These are phyloP conservation scores for Daldinia bambusicola DNA, from an alignment of 495 filamentous ascomycete species.

Conservation along the genomic window DNA sequence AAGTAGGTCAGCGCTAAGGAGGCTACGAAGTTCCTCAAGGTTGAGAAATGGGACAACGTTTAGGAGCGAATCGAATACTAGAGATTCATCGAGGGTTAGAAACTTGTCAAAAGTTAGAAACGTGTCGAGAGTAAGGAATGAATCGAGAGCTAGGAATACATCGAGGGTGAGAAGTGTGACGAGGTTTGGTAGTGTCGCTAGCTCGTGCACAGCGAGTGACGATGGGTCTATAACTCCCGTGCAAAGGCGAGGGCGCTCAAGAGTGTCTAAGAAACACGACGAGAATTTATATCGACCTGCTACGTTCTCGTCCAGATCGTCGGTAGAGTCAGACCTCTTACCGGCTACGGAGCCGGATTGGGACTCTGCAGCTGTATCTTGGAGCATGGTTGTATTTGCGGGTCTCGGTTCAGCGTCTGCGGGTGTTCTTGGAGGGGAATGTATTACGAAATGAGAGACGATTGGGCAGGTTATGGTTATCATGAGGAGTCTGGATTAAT, in stretches of 20 bases:
- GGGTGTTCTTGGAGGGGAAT: slow-evolving; percentile 58
- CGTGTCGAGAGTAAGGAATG: not conserved
- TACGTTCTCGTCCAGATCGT: slow-evolving; percentile 31
- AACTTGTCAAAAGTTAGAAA: not conserved
- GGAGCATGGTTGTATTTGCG: slow-evolving; percentile 54
- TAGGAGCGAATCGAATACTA: not conserved
- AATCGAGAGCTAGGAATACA: not conserved
- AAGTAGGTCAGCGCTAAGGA: slow-evolving; percentile 29
- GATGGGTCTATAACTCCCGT: slow-evolving; percentile 29
- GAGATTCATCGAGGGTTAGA: not conserved
- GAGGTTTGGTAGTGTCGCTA: slow-evolving; percentile 34
- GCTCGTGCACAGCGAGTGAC: slow-evolving; percentile 34
- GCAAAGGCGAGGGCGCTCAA: slow-evolving; percentile 35
- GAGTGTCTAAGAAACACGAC: slow-evolving; percentile 46
- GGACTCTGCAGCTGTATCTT: slow-evolving; percentile 58
- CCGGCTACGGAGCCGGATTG: slow-evolving; percentile 54
- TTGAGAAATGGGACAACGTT: not conserved
- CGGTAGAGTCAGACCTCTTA: slow-evolving; percentile 47
- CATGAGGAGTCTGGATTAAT: slow-evolving; percentile 5
- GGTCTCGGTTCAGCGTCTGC: slow-evolving; percentile 55
- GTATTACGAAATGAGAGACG: slow-evolving; percentile 49
- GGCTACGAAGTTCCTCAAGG: slow-evolving; percentile 7
- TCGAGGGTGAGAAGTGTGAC: slow-evolving; percentile 11
- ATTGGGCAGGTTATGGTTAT: not conserved
- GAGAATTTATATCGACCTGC: slow-evolving; percentile 49